Conservation (phyloP, 306 rosid species). For the Herpetospermum pedunculosum region DNA sequence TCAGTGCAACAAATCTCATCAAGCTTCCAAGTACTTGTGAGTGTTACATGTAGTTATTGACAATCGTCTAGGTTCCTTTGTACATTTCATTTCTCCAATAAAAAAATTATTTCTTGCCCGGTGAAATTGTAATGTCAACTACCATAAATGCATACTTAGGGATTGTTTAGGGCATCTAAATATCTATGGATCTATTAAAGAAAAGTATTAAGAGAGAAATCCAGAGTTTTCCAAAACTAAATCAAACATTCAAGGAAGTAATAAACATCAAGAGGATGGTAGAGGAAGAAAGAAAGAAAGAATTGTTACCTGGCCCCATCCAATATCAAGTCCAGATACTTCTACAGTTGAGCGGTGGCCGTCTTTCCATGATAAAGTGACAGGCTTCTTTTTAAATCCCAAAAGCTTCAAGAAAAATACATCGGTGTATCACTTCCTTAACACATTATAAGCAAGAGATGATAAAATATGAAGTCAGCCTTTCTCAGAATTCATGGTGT, state of each 20-base stretch:
- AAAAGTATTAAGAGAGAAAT: not conserved
- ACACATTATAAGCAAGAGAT: not conserved
- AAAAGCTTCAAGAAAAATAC: constrained; percentile 48
- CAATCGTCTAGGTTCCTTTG: not conserved
- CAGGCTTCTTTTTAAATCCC: constrained; percentile 43
- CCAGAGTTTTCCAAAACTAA: constrained; percentile 1
- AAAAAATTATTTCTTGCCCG: not conserved
- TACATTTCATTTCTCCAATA: not conserved
- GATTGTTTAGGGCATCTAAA: not conserved
- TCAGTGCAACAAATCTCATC: too few relatives aligned
- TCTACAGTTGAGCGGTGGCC: constrained; percentile 58
- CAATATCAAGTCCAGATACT: constrained; percentile 88
- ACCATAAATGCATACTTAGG: not conserved
- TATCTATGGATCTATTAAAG: not conserved
- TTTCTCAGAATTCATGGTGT: not conserved
- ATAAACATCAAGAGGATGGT: constrained; percentile 1
- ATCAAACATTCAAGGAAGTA: constrained; percentile 13
- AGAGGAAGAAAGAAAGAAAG: not conserved
- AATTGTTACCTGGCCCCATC: constrained; percentile 92
- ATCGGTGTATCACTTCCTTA: constrained; percentile 16
- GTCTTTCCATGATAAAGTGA: constrained; percentile 58
- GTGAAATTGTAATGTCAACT: not conserved
- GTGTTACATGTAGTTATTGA: not conserved
- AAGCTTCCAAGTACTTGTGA: not conserved
- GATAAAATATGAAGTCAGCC: not conserved